These are phyloP conservation scores for Saturnispora besseyi DNA, from an alignment of 805 yeast species.

Conservation along the genomic window DNA sequence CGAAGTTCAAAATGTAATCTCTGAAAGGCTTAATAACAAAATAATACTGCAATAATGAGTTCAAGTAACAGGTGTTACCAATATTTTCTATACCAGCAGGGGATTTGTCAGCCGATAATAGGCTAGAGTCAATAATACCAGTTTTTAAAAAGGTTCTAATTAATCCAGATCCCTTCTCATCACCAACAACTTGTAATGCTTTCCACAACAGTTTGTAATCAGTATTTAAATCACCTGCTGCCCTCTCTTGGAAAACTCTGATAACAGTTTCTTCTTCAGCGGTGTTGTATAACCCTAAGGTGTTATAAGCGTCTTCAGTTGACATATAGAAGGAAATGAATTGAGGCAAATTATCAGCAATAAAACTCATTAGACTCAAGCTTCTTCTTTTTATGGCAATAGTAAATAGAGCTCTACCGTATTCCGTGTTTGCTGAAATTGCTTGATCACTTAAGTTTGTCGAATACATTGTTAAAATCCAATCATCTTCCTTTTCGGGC, in stretches of 20 bases:
- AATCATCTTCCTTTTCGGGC: constrained; percentile 54
- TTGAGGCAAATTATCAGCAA: constrained; percentile 37
- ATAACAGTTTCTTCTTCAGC: constrained; percentile 53
- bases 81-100: constrained; percentile 92
- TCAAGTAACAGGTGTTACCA: constrained; percentile 92
- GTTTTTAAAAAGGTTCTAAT: constrained; percentile 47
- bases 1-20: constrained; percentile 50
- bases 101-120: constrained; percentile 57
- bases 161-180: constrained; percentile 43
- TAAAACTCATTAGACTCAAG: constrained; percentile 44
- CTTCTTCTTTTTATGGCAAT: constrained; percentile 54
- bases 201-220: constrained; percentile 49
- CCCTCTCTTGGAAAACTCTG: constrained; percentile 40
- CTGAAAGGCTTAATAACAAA: constrained; percentile 80
- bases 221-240: constrained; percentile 31
- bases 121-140: constrained; percentile 53
- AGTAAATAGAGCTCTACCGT: constrained; percentile 51
- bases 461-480: constrained; percentile 66
- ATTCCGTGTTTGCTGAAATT: constrained; percentile 32
- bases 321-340: constrained; percentile 13
- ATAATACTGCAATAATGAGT: constrained; percentile 83
- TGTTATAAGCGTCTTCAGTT: constrained; percentile 35
- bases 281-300: constrained; percentile 39
- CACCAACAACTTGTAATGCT: constrained; percentile 49
- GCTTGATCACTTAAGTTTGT: constrained; percentile 45